A percentile compares a stretch with the other conserved stretches of the same genome.
These are phyloP conservation scores for Yarrowia yakushimensis DNA, from an alignment of 805 yeast species.

Conservation along the genomic window DNA sequence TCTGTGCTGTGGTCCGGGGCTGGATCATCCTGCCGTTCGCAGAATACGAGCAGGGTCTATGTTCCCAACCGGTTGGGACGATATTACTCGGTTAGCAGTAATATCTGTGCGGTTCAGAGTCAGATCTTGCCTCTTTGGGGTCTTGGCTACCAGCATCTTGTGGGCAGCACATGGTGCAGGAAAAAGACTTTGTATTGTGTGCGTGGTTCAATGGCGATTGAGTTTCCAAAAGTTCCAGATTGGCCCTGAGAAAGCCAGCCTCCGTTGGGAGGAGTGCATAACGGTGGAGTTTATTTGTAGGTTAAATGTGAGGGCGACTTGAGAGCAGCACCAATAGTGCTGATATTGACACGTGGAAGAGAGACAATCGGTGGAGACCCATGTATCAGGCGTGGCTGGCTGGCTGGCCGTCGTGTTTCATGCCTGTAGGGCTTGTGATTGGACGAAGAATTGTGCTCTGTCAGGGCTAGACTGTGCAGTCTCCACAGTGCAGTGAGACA, in stretches of 20 bases:
- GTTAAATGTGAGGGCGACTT: not conserved
- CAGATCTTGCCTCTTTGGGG: not conserved
- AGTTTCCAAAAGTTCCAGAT: not conserved
- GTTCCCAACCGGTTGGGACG: constrained; percentile 1
- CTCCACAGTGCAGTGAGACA: not conserved
- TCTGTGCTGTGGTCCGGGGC: not conserved
- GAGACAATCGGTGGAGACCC: not conserved
- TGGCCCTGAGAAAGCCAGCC: not conserved
- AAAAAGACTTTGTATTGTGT: not conserved
- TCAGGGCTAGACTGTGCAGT: not conserved
- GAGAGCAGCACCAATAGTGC: not conserved
- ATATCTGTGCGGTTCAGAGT: not conserved
- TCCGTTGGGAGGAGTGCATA: not conserved
- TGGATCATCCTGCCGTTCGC: not conserved
- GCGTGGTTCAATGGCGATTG: not conserved
- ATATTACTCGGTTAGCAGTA: not conserved
- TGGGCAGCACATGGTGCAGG: not conserved
- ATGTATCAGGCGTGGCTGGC: not conserved
- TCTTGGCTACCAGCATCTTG: not conserved
- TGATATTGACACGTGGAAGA: not conserved
- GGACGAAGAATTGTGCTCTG: not conserved
- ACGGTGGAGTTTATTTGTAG: not conserved
- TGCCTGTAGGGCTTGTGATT: not conserved
- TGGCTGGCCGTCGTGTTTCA: not conserved
- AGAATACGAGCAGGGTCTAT: constrained; percentile 1